These are phyloP conservation scores for Boehmeria nivea DNA, from an alignment of 306 rosid species.

Conservation along the genomic window DNA sequence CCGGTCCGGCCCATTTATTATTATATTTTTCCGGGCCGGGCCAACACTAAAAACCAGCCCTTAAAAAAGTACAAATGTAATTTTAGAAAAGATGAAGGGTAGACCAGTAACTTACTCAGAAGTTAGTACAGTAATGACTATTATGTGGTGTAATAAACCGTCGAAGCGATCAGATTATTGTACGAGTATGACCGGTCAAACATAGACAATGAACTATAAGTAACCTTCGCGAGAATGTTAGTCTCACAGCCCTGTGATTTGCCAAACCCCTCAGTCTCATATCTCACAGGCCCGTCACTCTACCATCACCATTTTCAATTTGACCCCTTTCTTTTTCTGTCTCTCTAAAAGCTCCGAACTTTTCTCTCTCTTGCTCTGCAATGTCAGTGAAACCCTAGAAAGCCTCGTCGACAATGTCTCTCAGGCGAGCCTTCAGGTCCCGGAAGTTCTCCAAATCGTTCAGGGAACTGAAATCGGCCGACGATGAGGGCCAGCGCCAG, in stretches of 20 bases:
- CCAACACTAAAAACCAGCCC: no score
- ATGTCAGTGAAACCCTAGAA: slow-evolving; percentile 21
- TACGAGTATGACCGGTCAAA: no score
- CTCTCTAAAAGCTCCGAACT: not conserved
- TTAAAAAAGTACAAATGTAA: no score
- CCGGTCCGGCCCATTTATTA: no score
- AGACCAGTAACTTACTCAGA: no score
- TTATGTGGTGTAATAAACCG: no score
- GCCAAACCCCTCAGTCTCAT: not conserved
- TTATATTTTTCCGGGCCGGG: no score
- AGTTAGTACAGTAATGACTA: no score
- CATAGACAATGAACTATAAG: not conserved
- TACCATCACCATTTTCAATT: not conserved
- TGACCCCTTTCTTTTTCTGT: not conserved
- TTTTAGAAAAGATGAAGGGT: no score
- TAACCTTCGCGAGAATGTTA: not conserved
- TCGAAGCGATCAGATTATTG: no score
- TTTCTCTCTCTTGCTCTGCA: slow-evolving; percentile 14
- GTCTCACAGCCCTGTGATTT: slow-evolving; percentile 7
- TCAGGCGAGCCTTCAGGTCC: slow-evolving; percentile 54
- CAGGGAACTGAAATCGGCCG: slow-evolving; percentile 28
- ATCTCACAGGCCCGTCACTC: not conserved
- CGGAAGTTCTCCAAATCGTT: slow-evolving; percentile 71
- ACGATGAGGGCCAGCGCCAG: slow-evolving; percentile 18
- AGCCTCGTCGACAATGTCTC: slow-evolving; percentile 44